Conservation (phyloP, 129 eudicot species). For the Centaurea solstitialis region DNA sequence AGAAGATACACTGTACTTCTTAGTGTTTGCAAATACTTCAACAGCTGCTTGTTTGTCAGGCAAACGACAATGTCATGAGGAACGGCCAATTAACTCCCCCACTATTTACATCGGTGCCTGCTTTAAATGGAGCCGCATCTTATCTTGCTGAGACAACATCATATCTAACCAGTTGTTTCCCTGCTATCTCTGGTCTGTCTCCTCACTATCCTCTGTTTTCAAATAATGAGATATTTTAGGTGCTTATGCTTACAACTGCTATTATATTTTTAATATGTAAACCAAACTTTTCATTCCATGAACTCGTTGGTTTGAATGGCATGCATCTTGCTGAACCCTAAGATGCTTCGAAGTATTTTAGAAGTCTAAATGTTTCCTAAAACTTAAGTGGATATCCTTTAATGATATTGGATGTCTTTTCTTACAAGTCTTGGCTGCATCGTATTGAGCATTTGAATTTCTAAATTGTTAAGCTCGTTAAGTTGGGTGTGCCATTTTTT, state of each 20-base stretch:
- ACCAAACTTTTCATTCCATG: background rate
- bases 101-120: slow-evolving; percentile 65
- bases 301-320: background rate
- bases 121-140: slow-evolving; percentile 81
- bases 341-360: background rate
- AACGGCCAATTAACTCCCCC: slow-evolving; percentile 50
- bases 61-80: slow-evolving; percentile 36
- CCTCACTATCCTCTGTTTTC: slow-evolving; percentile 1
- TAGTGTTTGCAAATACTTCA: background rate
- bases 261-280: background rate
- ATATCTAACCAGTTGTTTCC: slow-evolving; percentile 72
- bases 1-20: background rate
- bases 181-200: slow-evolving; percentile 50
- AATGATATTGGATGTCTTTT: background rate
- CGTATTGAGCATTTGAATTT: no score
- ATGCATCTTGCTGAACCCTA: background rate
- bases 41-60: slow-evolving; percentile 42
- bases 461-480: background rate
- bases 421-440: background rate
- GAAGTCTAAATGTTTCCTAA: background rate
- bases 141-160: slow-evolving; percentile 82
- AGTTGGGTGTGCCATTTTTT: background rate
- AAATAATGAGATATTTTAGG: background rate
- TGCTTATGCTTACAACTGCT: background rate
- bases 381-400: background rate